Percentiles rank a stretch among this genome's conserved stretches.
Conservation (phyloP, 2,329 filamentous ascomycete genomes). For the Didymella lethalis region DNA sequence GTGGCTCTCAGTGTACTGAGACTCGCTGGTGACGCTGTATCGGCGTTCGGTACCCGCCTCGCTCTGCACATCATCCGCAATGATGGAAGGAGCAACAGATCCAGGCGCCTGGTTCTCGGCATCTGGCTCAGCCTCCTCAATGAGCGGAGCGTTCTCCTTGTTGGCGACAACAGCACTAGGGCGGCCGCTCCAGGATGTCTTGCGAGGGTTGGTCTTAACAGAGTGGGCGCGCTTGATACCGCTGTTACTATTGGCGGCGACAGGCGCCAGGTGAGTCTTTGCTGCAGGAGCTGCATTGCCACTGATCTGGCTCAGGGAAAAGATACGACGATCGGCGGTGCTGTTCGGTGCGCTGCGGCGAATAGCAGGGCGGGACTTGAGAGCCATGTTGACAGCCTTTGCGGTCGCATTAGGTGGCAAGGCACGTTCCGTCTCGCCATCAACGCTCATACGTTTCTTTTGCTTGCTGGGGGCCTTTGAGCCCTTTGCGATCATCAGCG, state of each 20-base stretch:
- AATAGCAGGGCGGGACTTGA: slow-evolving; percentile 57
- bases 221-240: slow-evolving; percentile 62
- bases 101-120: slow-evolving; percentile 27
- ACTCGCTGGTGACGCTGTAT: slow-evolving; percentile 46
- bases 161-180: slow-evolving; percentile 46
- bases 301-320: slow-evolving; percentile 89
- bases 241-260: slow-evolving; percentile 45
- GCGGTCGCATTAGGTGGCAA: slow-evolving; percentile 46
- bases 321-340: slow-evolving; percentile 72
- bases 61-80: slow-evolving; percentile 45
- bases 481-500: slow-evolving; percentile 79
- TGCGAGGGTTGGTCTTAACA: slow-evolving; percentile 50
- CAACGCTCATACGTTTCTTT: slow-evolving; percentile 46
- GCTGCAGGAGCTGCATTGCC: slow-evolving; percentile 68
- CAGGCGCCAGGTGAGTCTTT: slow-evolving; percentile 49
- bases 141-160: slow-evolving; percentile 59
- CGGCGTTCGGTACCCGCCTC: slow-evolving; percentile 53
- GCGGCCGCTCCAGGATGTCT: slow-evolving; percentile 48
- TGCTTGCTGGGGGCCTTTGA: slow-evolving; percentile 48
- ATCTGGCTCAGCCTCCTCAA: slow-evolving; percentile 54
- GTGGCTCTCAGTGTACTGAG: slow-evolving; percentile 45
- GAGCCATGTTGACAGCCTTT: slow-evolving; percentile 55
- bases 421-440: slow-evolving; percentile 45
- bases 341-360: slow-evolving; percentile 50
- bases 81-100: slow-evolving; percentile 32